Conservation (phyloP, 2,329 filamentous ascomycete genomes). For the Aureobasidium sp. region DNA sequence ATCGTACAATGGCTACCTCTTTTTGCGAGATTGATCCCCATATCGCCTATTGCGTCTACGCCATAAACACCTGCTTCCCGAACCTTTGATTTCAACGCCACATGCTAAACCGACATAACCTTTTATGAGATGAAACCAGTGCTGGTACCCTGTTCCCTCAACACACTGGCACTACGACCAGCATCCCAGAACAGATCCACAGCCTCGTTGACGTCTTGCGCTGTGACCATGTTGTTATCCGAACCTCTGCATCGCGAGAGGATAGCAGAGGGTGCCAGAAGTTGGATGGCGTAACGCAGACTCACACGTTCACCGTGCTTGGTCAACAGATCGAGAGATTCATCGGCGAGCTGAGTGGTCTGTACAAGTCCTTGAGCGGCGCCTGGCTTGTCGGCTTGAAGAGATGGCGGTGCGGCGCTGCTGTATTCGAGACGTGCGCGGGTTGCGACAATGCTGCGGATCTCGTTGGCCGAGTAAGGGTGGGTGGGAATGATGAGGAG, state of each 20-base stretch:
- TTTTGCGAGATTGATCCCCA: neutral
- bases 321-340: slow-evolving; percentile 78
- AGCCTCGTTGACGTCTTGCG: slow-evolving; percentile 47
- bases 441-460: slow-evolving; percentile 82
- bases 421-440: slow-evolving; percentile 46
- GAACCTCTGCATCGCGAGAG: slow-evolving; percentile 61
- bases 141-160: slow-evolving; percentile 19
- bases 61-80: neutral
- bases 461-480: slow-evolving; percentile 79
- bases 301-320: slow-evolving; percentile 83
- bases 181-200: slow-evolving; percentile 40
- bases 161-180: slow-evolving; percentile 34
- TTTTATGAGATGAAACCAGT: slow-evolving; percentile 25
- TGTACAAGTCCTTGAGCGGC: slow-evolving; percentile 32
- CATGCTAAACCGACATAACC: neutral
- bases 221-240: slow-evolving; percentile 32
- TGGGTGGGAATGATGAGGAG: slow-evolving; percentile 94
- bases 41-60: neutral
- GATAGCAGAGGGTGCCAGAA: slow-evolving; percentile 84
- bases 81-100: neutral
- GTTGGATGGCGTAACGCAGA: slow-evolving; percentile 83
- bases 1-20: neutral
- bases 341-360: slow-evolving; percentile 66
- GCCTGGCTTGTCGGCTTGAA: slow-evolving; percentile 16
- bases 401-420: slow-evolving; percentile 24